Base-by-base conservation (phyloP, 768 basidiomycete species). In the Exidia glandulosa region DNA sequence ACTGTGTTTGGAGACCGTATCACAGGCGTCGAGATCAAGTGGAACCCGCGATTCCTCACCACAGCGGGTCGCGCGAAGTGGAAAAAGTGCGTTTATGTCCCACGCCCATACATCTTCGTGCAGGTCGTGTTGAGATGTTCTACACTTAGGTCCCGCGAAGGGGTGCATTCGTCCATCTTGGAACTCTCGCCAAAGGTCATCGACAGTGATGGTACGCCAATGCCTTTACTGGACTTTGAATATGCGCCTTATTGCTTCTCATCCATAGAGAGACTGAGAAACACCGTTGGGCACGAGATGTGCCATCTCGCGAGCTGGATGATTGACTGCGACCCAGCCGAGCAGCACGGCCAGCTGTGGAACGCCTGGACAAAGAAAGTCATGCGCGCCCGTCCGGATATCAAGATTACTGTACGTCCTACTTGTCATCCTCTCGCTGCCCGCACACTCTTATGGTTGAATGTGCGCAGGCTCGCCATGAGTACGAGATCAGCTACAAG, bases 231-330 rank as follows among this genome's bases (percentile, higher is more conserved):
- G 56, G 27, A 32, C 19, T 19, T 32, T 55, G 27, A 34, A 6
- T n/a, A 34, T 29, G 23, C 29, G 12, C 16, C 31, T 10, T 7
- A 29, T 54, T 37, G 30, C 9, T 48, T 13, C 45, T 27, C 29
- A 57, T 13, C 7, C 34, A 14, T 60, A 93, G 91, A 89, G 58
- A 82, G 90, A 37, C 86, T 94, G 56, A 77, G 86, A 34, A 85
- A 87, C 66, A 94, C 91, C 1, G 73, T 94, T 13, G 84, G 88
- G 32, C 92, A 94, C 65, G 92, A 94, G 70, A 92, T 94, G 90
- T 94, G 91, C 66, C 92, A 94, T 73, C 71, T 94, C 33, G 92
- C 92, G 2, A 82, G 82, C 59, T 94, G 91, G 91, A 74, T 89
- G 27, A 88, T 94, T 59, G 82, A 87, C 67, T 74, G 79, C 19